Base-by-base conservation (phyloP, 2,329 filamentous ascomycete species). In the Microascus cirrosus region DNA sequence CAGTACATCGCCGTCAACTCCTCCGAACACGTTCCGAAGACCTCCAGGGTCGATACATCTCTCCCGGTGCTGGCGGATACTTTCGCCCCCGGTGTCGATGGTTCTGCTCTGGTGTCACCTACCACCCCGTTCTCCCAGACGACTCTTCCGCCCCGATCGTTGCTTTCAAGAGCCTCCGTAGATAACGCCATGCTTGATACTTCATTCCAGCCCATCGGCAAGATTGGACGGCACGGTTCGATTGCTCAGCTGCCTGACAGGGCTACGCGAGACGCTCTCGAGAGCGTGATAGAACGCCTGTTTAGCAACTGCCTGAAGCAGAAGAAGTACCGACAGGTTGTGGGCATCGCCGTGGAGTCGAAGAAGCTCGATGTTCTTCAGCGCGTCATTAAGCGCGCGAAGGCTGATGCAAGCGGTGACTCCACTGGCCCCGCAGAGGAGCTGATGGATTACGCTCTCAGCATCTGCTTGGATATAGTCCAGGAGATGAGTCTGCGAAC, bases 391-490 rank as follows among this genome's bases (percentile, higher is more conserved):
- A 82, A 94, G 69, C 85, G 90, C 36, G 93, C 90, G n/a, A 91
- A 85, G 67, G 84, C 92, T 55, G 90, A 95, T 63, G 90, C 91
- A 72, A 82, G 84, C 62, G 73, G 72, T 20, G 75, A 75, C 24
- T 73, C 76, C 24, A 83, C 86, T 10, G 72, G 74, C 39, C 78
- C 79, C 24, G 83, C 86, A 32, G 92, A 97, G 69, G 93, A 97
- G 69, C 75, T 99, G 59, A 94, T 99, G 86, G 94, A 99, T 65
- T 99, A 99, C 67, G 88, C 94, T 22, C 75, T 99, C 61, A 85
- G 92, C 64, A 95, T 99, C 63, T 96, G 93, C 77, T 95, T 99
- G 90, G 92, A 95, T 61, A 87, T 97, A 60, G 91, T 99, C 20
- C 94, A 97, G 73, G 94, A 99, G 74, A 84, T 93, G 57, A 85